Base-by-base conservation (phyloP, 306 rosid species). In the Senna tora region DNA sequence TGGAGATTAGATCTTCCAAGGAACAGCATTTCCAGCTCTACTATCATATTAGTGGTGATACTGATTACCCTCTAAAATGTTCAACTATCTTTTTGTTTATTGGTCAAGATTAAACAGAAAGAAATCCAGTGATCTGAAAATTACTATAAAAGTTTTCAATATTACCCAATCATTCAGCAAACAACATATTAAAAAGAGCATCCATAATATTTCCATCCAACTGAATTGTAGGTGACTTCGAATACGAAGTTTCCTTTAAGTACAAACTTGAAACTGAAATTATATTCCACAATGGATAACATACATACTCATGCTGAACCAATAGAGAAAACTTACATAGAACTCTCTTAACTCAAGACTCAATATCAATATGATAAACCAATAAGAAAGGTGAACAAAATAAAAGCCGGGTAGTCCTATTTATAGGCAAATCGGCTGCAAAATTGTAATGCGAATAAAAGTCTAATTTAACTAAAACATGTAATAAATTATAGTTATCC, bases 141-240 rank as follows among this genome's bases (percentile, higher is more conserved):
- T 42, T 55, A 71, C 1, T 11, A 16, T 28, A 42, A 42, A 25
- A 42, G 1, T 9, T 28, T 66, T 25, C 4, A n/a, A 33, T 25
- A 21, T 25, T 12, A 55, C 42, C 32, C 25, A 56, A 43, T 9
- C 9, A 57, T 71, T 57, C 56, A 56, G 7, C 34, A 38, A 43
- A 34, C 7, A 51, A 32, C 32, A 21, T 6, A 45, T 45, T 33
- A 32, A n/a, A n/a, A 20, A 43, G n/a, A 57, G n/a, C 3, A 30
- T 46, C 41, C n/a, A 56, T 3, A 61, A 5, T 6, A 49, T 33
- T 55, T 71, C 42, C 45, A 28, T 71, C 46, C 75, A 57, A 28
- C 15, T 42, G 39, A 61, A 15, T 22, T 20, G 41, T 12, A 17
- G 13, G 63, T 71, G 19, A 51, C 22, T 56, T 11, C 25, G 15